These are phyloP conservation scores for Salix exigua DNA, from an alignment of 345 rosid genomes.

Conservation along the genomic window DNA sequence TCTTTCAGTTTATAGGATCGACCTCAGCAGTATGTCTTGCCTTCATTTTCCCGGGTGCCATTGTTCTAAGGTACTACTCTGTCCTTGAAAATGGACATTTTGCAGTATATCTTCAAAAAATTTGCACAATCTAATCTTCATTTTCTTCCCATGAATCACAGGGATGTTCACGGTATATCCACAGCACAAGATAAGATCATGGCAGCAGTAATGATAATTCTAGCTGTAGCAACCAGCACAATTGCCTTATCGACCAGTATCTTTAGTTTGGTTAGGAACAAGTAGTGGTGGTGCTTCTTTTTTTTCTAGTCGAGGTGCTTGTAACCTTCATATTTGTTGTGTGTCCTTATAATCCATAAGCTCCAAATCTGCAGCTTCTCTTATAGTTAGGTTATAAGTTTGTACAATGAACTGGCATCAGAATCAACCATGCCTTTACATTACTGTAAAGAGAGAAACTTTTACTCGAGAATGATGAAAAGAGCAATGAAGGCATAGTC, in stretches of 20 bases:
- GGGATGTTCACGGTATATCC: constrained; percentile 50
- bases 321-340: neutral
- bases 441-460: no score
- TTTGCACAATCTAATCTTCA: neutral
- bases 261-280: constrained; percentile 14
- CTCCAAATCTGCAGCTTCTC: neutral
- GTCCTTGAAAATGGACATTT: neutral
- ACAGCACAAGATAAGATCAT: constrained; percentile 33
- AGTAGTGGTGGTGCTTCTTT: neutral
- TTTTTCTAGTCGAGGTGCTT: neutral
- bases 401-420: neutral
- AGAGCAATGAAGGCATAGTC: constrained; percentile 52
- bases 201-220: constrained; percentile 38
- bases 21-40: constrained; percentile 75
- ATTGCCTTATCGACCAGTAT: constrained; percentile 50
- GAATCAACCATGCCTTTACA: neutral
- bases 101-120: neutral
- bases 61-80: constrained; percentile 58
- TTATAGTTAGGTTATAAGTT: neutral
- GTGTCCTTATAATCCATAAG: neutral
- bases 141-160: constrained; percentile 8
- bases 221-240: constrained; percentile 44
- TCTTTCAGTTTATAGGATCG: constrained; percentile 85
- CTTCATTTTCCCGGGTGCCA: constrained; percentile 80
- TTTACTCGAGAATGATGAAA: no score